These are phyloP conservation scores for Entomortierella lignicola DNA, from an alignment of 192 early-diverging fungal genomes.

Conservation along the genomic window DNA sequence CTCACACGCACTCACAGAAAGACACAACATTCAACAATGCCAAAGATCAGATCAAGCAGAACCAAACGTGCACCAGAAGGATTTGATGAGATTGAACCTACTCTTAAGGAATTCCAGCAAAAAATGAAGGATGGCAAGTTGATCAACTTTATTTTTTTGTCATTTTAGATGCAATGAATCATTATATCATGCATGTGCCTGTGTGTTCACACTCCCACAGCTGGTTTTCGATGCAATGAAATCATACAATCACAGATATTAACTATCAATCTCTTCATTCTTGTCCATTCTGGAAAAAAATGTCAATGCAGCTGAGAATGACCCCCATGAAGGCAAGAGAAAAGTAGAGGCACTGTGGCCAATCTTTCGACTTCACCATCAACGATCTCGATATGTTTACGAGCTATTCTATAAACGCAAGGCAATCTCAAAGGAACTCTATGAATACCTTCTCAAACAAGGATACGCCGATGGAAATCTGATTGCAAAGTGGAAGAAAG, in stretches of 20 bases:
- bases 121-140: conserved; percentile 94
- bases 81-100: conserved; percentile 96
- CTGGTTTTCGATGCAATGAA: too few relatives aligned
- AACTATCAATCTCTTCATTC: too few relatives aligned
- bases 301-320: conserved; percentile 86
- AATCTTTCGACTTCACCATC: conserved; percentile 96
- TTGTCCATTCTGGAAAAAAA: background rate
- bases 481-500: conserved; percentile 99
- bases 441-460: conserved; percentile 93
- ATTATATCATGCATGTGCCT: too few relatives aligned
- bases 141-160: background rate
- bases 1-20: background rate
- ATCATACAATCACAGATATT: too few relatives aligned
- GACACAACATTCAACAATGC: conserved; percentile 60
- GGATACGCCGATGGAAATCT: conserved; percentile 91
- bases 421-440: conserved; percentile 91
- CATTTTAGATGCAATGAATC: too few relatives aligned
- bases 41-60: conserved; percentile 79
- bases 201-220: background rate
- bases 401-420: conserved; percentile 97
- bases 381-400: conserved; percentile 96
- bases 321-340: conserved; percentile 92
- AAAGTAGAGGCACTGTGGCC: conserved; percentile 93
- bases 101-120: conserved; percentile 85
- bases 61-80: conserved; percentile 93